phyloP scores from a whole-genome alignment of 495 filamentous ascomycete genomes.

The Oleoguttula mirabilis region DNA sequence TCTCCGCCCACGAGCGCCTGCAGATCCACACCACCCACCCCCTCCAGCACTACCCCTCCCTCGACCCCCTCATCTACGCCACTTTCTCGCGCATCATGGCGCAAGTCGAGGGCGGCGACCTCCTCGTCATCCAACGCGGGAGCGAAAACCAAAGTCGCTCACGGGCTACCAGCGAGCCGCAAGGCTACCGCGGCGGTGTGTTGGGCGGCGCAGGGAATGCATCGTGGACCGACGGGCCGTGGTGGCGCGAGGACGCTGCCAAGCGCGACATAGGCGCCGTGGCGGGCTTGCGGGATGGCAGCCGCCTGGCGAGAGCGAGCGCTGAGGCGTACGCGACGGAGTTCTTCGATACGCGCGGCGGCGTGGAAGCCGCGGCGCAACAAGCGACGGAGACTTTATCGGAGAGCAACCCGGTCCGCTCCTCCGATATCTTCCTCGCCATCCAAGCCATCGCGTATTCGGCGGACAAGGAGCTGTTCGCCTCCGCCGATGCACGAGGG shows the following conservation, averaged over 20 bases:
- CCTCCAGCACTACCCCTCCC: slow-evolving; percentile 80
- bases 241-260: slow-evolving; percentile 66
- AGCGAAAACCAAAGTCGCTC: slow-evolving; percentile 56
- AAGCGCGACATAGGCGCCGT: slow-evolving; percentile 71
- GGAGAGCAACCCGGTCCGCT: slow-evolving; percentile 79
- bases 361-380: slow-evolving; percentile 67
- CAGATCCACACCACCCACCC: slow-evolving; percentile 98
- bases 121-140: slow-evolving; percentile 90
- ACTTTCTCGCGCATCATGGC: slow-evolving; percentile 96
- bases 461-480: slow-evolving; percentile 54
- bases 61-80: slow-evolving; percentile 83
- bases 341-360: slow-evolving; percentile 63
- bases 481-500: slow-evolving; percentile 38
- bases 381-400: slow-evolving; percentile 59
- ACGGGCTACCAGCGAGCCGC: slow-evolving; percentile 44
- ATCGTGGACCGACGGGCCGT: slow-evolving; percentile 85
- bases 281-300: slow-evolving; percentile 69
- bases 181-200: slow-evolving; percentile 44
- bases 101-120: slow-evolving; percentile 93
- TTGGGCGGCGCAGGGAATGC: slow-evolving; percentile 15
- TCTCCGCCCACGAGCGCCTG: slow-evolving; percentile 92
- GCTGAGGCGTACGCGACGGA: slow-evolving; percentile 80
- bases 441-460: slow-evolving; percentile 72
- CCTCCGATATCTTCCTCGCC: slow-evolving; percentile 86
- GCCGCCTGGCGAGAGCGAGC: slow-evolving; percentile 74